Evolutionary conservation across 306 rosid species (phyloP).

Genomic region (Fragaria nilgerrensis): DNA sequence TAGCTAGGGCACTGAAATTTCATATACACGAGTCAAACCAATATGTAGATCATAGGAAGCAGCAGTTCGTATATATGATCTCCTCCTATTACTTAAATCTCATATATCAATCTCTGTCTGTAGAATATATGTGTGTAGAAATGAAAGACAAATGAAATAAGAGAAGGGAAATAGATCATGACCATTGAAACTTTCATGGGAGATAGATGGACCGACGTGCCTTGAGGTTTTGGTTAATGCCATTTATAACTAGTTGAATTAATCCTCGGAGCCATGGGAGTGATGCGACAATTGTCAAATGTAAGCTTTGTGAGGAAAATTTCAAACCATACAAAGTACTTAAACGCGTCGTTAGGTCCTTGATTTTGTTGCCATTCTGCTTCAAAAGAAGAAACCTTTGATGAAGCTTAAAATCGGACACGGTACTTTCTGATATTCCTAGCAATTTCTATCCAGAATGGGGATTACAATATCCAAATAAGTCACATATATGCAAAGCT

Average conservation of each 20-base stretch:
- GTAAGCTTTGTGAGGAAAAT: background rate
- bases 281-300: background rate
- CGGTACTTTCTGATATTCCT: background rate
- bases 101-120: background rate
- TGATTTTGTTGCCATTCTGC: background rate
- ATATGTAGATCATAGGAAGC: background rate
- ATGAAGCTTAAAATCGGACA: background rate
- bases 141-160: background rate
- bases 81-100: background rate
- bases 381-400: background rate
- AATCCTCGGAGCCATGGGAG: background rate
- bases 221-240: slow-evolving; percentile 6
- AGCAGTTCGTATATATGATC: background rate
- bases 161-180: background rate
- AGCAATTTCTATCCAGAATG: background rate
- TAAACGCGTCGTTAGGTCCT: background rate
- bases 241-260: background rate
- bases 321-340: background rate
- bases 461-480: background rate
- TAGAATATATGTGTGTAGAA: background rate
- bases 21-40: background rate
- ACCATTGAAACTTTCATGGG: background rate
- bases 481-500: background rate
- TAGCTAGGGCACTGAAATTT: background rate
- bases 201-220: background rate